phyloP scores from a whole-genome alignment of 164 flowering plant species.

The Magnolia changhungtana region DNA sequence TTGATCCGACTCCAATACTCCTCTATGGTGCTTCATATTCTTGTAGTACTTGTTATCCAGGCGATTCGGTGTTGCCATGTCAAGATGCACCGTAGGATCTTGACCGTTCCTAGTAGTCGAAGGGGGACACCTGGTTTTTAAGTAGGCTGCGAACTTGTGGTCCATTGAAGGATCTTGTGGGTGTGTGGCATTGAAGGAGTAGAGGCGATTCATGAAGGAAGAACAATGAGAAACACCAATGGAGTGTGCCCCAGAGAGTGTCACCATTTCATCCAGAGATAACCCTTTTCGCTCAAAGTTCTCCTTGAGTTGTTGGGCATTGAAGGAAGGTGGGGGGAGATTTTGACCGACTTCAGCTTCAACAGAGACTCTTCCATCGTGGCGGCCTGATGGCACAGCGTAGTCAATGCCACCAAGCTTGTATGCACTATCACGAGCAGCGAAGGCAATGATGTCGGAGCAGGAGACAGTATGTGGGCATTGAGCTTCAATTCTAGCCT shows the following conservation, averaged over 20 bases:
- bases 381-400: conserved; percentile 7
- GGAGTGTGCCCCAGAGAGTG: conserved; percentile 6
- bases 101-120: neutral
- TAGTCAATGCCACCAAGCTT: conserved; percentile 1
- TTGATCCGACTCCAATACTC: conserved; percentile 6
- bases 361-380: conserved; percentile 7
- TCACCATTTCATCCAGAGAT: conserved; percentile 13
- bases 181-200: neutral
- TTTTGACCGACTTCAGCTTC: neutral
- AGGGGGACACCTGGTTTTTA: neutral
- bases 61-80: neutral
- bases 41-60: conserved; percentile 7
- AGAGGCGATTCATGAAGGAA: neutral
- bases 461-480: conserved; percentile 12
- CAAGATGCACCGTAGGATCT: conserved; percentile 2
- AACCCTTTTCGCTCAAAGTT: conserved; percentile 5
- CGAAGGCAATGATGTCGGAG: conserved; percentile 9
- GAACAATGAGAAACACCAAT: conserved; percentile 5
- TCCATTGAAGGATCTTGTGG: conserved; percentile 5
- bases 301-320: neutral
- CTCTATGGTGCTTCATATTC: neutral
- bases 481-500: conserved; percentile 1
- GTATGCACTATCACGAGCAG: conserved; percentile 5
- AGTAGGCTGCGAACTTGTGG: neutral
- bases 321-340: neutral